A percentile compares a stretch with the other conserved stretches of the same genome.
Conservation (phyloP, 805 yeast genomes). For the Pichia phayaonensis region DNA sequence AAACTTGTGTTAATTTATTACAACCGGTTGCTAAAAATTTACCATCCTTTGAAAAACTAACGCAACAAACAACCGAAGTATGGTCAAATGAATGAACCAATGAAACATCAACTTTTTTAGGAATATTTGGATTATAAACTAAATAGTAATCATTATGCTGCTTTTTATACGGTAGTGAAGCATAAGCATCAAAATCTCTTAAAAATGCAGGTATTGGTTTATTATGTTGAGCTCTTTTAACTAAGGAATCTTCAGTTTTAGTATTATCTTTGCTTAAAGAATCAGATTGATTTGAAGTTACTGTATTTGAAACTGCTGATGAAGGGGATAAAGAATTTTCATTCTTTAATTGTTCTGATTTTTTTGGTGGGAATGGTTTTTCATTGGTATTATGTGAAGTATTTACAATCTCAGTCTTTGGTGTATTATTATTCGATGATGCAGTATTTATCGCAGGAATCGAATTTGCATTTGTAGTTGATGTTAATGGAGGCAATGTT, state of each 20-base stretch:
- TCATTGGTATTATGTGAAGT: not conserved
- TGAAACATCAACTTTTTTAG: slow-evolving; percentile 72
- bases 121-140: slow-evolving; percentile 82
- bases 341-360: not conserved
- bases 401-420: not conserved
- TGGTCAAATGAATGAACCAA: slow-evolving; percentile 87
- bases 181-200: slow-evolving; percentile 69
- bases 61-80: slow-evolving; percentile 94
- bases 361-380: not conserved
- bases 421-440: slow-evolving; percentile 6
- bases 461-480: not conserved
- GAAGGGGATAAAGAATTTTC: not conserved
- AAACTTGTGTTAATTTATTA: slow-evolving; percentile 91
- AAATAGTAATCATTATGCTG: slow-evolving; percentile 81
- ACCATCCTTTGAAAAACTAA: slow-evolving; percentile 85
- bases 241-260: slow-evolving; percentile 28
- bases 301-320: not conserved
- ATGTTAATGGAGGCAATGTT: not conserved
- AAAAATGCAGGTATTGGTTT: slow-evolving; percentile 79
- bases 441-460: slow-evolving; percentile 1
- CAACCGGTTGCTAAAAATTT: slow-evolving; percentile 94
- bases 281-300: not conserved
- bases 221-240: slow-evolving; percentile 43
- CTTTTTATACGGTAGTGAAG: slow-evolving; percentile 72
- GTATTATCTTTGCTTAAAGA: not conserved